phyloP scores from a whole-genome alignment of 192 early-diverging fungal species.

The Entomortierella chlamydospora region DNA sequence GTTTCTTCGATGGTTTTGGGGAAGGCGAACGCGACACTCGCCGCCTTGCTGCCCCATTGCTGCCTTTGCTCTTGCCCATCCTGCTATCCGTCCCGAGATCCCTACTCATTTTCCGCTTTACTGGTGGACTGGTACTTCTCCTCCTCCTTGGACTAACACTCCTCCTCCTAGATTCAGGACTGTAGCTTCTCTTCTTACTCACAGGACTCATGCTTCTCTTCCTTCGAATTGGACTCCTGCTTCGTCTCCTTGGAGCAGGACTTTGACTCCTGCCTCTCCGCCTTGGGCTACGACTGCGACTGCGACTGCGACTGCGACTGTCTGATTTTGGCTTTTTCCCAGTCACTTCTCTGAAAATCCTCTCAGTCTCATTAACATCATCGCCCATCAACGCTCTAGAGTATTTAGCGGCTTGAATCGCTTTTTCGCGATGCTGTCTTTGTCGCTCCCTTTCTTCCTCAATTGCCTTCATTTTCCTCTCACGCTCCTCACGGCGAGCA shows the following conservation, averaged over 20 bases:
- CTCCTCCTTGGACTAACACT: slow-evolving; percentile 24
- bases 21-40: slow-evolving; percentile 25
- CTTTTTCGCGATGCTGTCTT: slow-evolving; percentile 39
- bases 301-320: slow-evolving; percentile 9
- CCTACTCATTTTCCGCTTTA: slow-evolving; percentile 29
- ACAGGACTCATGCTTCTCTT: slow-evolving; percentile 23
- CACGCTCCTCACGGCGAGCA: slow-evolving; percentile 32
- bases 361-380: slow-evolving; percentile 35
- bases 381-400: slow-evolving; percentile 34
- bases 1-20: slow-evolving; percentile 19
- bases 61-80: slow-evolving; percentile 4
- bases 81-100: slow-evolving; percentile 18
- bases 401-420: slow-evolving; percentile 36
- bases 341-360: slow-evolving; percentile 26
- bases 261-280: slow-evolving; percentile 26
- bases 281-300: slow-evolving; percentile 37
- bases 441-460: slow-evolving; percentile 26
- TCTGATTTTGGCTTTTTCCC: not conserved
- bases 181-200: slow-evolving; percentile 14
- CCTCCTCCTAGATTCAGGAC: slow-evolving; percentile 21
- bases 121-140: slow-evolving; percentile 28
- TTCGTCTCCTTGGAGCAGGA: slow-evolving; percentile 7
- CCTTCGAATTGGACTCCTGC: slow-evolving; percentile 25
- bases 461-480: slow-evolving; percentile 24
- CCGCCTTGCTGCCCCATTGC: slow-evolving; percentile 12